A percentile compares a stretch with the other conserved stretches of the same genome.
phyloP scores from a whole-genome alignment of 1,284 basidiomycete species.

The Cutaneotrichosporon curvatum region DNA sequence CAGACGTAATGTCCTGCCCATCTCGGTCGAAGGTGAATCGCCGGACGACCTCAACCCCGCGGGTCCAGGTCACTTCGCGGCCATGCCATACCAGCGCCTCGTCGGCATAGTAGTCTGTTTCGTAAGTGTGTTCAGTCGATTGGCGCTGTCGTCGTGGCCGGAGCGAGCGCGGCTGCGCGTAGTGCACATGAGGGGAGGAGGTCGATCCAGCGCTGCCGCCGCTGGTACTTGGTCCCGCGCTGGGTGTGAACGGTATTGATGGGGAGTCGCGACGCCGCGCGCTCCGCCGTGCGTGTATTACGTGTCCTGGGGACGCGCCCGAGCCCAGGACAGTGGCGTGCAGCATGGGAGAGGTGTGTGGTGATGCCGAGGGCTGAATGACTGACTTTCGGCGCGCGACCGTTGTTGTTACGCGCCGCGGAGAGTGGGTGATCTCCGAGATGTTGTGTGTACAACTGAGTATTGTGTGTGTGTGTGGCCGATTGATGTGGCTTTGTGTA shows the following conservation, averaged over 20 bases:
- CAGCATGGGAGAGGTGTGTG: conserved; percentile 9
- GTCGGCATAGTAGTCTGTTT: conserved; percentile 26
- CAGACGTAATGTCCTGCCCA: conserved; percentile 64
- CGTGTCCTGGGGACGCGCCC: conserved; percentile 24
- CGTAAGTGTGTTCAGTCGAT: no score
- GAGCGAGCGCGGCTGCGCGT: conserved; percentile 7
- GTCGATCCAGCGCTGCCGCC: neutral
- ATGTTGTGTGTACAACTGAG: no score
- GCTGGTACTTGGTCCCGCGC: neutral
- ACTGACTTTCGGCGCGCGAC: no score
- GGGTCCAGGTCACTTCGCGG: conserved; percentile 59
- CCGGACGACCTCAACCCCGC: conserved; percentile 62
- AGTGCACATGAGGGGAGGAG: neutral
- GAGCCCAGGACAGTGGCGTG: conserved; percentile 24
- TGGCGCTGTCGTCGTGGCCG: neutral
- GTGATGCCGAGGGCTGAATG: no score
- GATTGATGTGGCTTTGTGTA: no score
- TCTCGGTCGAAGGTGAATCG: conserved; percentile 68
- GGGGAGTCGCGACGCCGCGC: neutral
- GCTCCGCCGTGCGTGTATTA: conserved; percentile 16
- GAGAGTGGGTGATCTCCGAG: no score
- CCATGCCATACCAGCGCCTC: conserved; percentile 65
- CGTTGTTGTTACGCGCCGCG: no score
- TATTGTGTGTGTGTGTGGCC: no score
- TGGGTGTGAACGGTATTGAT: neutral